Base-by-base conservation (phyloP, 1,139 yeast genomes). In the Debaryomyces sp. region DNA sequence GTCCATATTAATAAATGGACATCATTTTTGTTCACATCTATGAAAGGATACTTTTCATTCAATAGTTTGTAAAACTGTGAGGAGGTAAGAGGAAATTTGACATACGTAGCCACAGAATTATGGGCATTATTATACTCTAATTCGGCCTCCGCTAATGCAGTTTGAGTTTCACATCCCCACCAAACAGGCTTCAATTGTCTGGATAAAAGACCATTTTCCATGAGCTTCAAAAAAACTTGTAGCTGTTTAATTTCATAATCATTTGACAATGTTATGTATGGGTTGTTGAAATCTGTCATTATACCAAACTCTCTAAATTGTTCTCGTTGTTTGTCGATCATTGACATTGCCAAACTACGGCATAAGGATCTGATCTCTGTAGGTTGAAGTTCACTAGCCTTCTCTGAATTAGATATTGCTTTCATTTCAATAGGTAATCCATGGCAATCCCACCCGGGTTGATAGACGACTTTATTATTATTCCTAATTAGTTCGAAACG, bases 381-480 rank as follows among this genome's bases (percentile, higher is more conserved):
- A 0, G 87, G 76, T 8, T 79, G 65, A 37, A 67, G 58, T 30
- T 56, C 57, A 1, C 56, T 38, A 0, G 50, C 41, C 18, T 55
- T 58, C 30, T 49, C 36, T 39, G 55, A 55, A 41, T 60, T 58
- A 49, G 81, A 82, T 37, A 89, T 67, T 0, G 96, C 96, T 58
- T 90, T 90, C 65, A 89, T 75, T 66, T 94, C 99, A 53, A 94
- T 94, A 1, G 99, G 99, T 30, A 94, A 72, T 0, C 99, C 99
- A 70, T 94, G 99, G 62, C 99, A 94, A 65, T 94, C 99, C 98
- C 99, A 94, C 0, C 99, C 99, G 0, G 98, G 97, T 41, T 78
- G 77, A 61, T 89, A 94, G 48, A 78, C 73, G 5, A 94, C 81
- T 41, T 75, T 75, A 52, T 81, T 78, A 22, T 91, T 87, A 40